Conservation (phyloP, 2,329 filamentous ascomycete genomes). For the Scytalidium lignicola region DNA sequence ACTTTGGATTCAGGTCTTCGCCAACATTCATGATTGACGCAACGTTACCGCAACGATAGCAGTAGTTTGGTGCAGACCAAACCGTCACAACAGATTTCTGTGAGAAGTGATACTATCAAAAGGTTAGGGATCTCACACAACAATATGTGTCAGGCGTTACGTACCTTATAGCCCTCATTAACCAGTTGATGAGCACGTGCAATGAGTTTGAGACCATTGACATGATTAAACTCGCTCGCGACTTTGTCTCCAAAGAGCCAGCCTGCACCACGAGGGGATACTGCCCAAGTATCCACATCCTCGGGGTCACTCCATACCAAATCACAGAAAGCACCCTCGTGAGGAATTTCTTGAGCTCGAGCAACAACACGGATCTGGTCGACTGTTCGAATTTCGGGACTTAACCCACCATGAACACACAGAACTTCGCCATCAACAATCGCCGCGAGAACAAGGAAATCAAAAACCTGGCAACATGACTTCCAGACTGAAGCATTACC, state of each 20-base stretch:
- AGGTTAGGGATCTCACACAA: conserved; percentile 16
- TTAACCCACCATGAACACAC: conserved; percentile 67
- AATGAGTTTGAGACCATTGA: conserved; percentile 67
- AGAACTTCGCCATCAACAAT: conserved; percentile 71
- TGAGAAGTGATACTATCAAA: conserved; percentile 74
- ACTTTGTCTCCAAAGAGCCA: conserved; percentile 56
- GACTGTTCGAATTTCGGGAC: conserved; percentile 67
- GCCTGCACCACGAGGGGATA: conserved; percentile 63
- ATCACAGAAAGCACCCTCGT: conserved; percentile 73
- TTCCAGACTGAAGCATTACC: conserved; percentile 76
- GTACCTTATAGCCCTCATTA: conserved; percentile 69
- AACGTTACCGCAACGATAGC: conserved; percentile 46
- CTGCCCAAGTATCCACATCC: conserved; percentile 64
- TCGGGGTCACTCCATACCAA: conserved; percentile 74
- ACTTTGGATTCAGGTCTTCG: conserved; percentile 79
- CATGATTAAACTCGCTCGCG: conserved; percentile 71
- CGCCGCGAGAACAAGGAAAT: conserved; percentile 69
- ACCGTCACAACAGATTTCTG: conserved; percentile 88
- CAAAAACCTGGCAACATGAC: conserved; percentile 72
- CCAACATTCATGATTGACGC: conserved; percentile 85
- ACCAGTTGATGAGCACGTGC: conserved; percentile 70
- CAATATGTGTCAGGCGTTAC: conserved; percentile 3
- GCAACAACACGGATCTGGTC: conserved; percentile 73
- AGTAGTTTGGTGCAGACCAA: conserved; percentile 49
- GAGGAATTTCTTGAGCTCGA: conserved; percentile 69